Evolutionary conservation across 768 basidiomycete species (phyloP).

Genomic region (Xerocomellus chrysenteron): DNA sequence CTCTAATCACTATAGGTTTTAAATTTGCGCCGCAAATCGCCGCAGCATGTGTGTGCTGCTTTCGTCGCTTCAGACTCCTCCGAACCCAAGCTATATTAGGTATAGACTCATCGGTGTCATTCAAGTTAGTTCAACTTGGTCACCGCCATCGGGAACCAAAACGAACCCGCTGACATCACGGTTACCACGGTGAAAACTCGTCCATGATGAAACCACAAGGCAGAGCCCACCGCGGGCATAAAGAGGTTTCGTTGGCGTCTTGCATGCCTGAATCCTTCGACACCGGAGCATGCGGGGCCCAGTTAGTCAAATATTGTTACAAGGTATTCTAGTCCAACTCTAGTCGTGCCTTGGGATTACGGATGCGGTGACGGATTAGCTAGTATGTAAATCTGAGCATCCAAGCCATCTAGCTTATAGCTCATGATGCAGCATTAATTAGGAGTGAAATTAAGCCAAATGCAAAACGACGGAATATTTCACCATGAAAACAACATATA

Average conservation of each 20-base stretch:
- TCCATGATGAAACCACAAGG: slow-evolving; percentile 8
- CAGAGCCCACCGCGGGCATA: slow-evolving; percentile 2
- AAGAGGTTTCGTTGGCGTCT: neutral
- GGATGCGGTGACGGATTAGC: neutral
- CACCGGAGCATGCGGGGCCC: neutral
- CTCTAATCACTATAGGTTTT: neutral
- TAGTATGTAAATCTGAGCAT: neutral
- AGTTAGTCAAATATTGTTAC: neutral
- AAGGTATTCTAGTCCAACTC: neutral
- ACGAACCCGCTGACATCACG: neutral
- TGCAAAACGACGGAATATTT: neutral
- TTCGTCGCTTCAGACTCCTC: neutral
- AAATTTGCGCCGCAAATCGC: neutral
- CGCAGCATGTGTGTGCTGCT: neutral
- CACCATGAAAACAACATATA: neutral
- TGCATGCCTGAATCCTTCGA: slow-evolving; percentile 3
- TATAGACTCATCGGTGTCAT: neutral
- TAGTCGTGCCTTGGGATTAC: neutral
- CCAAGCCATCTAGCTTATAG: neutral
- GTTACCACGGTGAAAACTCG: neutral
- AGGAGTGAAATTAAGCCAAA: neutral
- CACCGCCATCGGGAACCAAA: neutral
- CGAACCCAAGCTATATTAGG: neutral
- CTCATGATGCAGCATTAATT: neutral
- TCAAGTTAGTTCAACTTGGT: neutral